Evolutionary conservation across 306 rosid species (phyloP).

Genomic region (Trichosanthes truncata): DNA sequence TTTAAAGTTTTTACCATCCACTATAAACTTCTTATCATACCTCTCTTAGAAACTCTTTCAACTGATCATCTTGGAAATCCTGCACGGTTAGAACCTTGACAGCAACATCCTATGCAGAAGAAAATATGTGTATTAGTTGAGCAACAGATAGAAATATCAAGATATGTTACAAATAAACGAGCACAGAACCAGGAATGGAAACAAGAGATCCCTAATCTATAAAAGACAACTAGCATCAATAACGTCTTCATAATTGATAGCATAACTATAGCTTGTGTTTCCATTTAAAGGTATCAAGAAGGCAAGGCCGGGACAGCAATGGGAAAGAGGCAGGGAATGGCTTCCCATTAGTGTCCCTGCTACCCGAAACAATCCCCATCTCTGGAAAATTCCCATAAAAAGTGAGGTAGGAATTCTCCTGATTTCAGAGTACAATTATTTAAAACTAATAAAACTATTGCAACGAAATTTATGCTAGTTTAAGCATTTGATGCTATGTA

Average conservation of each 20-base stretch:
- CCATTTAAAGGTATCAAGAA: neutral
- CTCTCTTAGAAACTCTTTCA: slow-evolving; percentile 92
- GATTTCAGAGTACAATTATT: neutral
- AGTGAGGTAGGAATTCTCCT: neutral
- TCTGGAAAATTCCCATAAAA: neutral
- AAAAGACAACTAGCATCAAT: neutral
- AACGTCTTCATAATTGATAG: neutral
- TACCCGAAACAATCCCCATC: neutral
- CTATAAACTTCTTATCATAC: slow-evolving; percentile 15
- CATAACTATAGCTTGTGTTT: neutral
- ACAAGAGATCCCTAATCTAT: slow-evolving; percentile 1
- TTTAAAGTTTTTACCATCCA: neutral
- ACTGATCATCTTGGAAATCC: slow-evolving; percentile 73
- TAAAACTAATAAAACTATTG: neutral
- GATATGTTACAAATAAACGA: neutral
- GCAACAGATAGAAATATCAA: neutral
- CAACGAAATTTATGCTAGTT: neutral
- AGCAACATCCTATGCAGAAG: slow-evolving; percentile 73
- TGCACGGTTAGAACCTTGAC: slow-evolving; percentile 83
- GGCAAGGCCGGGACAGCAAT: neutral
- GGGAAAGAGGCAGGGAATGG: neutral
- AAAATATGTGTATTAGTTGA: neutral
- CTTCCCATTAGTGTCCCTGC: neutral
- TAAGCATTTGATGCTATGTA: neutral
- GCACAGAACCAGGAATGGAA: neutral